Percentiles rank a stretch among this genome's conserved stretches.
Evolutionary conservation across 257 asterid genomes (phyloP).

Genomic region (Solanum pimpinellifolium): DNA sequence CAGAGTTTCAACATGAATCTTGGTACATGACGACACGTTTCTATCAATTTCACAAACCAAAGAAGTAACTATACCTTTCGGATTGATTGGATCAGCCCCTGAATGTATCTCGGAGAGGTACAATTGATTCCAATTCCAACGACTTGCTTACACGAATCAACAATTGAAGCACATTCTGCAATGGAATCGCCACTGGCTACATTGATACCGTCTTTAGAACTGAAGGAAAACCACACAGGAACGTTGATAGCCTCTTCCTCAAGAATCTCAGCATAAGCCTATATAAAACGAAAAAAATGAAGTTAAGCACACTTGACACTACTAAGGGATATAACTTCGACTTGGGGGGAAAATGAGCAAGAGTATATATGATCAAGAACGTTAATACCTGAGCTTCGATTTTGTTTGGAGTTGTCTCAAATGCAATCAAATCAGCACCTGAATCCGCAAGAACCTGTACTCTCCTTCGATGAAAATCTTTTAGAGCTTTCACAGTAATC

Average conservation of each 20-base stretch:
- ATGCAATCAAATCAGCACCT: constrained; percentile 73
- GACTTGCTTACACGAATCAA: constrained; percentile 45
- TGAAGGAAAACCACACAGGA: constrained; percentile 76
- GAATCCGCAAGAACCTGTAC: constrained; percentile 69
- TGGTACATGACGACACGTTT: not conserved
- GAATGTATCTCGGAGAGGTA: constrained; percentile 67
- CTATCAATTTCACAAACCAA: not conserved
- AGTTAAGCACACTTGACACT: not conserved
- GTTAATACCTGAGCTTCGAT: constrained; percentile 58
- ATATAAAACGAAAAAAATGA: not conserved
- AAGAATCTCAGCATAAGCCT: constrained; percentile 76
- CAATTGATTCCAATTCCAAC: constrained; percentile 69
- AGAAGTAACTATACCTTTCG: constrained; percentile 17
- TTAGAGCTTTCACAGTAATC: constrained; percentile 33
- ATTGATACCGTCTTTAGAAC: constrained; percentile 47
- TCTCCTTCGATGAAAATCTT: constrained; percentile 79
- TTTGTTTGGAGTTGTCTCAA: constrained; percentile 82
- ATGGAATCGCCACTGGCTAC: constrained; percentile 58
- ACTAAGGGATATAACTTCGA: not conserved
- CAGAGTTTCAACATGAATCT: not conserved
- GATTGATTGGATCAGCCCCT: constrained; percentile 50
- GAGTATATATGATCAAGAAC: not conserved
- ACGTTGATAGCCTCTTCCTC: constrained; percentile 39
- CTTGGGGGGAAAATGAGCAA: not conserved
- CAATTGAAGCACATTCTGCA: constrained; percentile 48